Conservation (phyloP, 257 asterid species). For the Gentiana dahurica region DNA sequence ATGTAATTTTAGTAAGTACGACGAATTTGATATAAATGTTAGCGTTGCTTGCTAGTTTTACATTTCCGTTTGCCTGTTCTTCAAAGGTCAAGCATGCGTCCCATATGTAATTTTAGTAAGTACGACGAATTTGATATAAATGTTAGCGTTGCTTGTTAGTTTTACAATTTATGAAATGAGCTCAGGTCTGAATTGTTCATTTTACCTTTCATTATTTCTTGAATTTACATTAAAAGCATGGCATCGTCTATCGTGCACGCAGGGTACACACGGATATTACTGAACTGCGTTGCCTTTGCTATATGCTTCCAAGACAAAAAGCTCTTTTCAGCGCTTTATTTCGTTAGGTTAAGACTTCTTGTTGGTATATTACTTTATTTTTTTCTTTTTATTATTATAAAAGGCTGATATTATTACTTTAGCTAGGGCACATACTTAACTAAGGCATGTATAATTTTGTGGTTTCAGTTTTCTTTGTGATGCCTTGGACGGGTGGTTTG, state of each 20-base stretch:
- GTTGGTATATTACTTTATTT: not conserved
- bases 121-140: too few species aligned
- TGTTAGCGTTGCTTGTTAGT: too few species aligned
- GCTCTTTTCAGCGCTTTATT: conserved; percentile 76
- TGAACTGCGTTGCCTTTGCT: conserved; percentile 86
- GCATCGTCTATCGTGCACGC: not conserved
- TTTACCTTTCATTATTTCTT: too few species aligned
- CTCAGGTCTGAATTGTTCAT: too few species aligned
- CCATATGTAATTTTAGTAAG: too few species aligned
- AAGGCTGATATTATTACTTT: not conserved
- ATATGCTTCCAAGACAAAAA: conserved; percentile 73
- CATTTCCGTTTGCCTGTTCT: too few species aligned
- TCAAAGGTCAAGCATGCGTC: too few species aligned
- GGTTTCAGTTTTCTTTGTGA: conserved; percentile 80
- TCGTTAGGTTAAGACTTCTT: conserved; percentile 43
- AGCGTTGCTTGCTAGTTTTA: too few species aligned
- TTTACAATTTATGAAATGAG: too few species aligned
- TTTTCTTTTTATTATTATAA: not conserved
- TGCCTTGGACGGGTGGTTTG: conserved; percentile 98
- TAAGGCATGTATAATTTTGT: conserved; percentile 5
- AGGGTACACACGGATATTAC: conserved; percentile 72
- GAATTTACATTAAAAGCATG: not conserved
- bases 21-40: too few species aligned
- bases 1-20: too few species aligned
- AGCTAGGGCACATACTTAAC: conserved; percentile 9